Evolutionary conservation across 1,284 basidiomycete species (phyloP).

Genomic region (Ceratobasidium sp.): DNA sequence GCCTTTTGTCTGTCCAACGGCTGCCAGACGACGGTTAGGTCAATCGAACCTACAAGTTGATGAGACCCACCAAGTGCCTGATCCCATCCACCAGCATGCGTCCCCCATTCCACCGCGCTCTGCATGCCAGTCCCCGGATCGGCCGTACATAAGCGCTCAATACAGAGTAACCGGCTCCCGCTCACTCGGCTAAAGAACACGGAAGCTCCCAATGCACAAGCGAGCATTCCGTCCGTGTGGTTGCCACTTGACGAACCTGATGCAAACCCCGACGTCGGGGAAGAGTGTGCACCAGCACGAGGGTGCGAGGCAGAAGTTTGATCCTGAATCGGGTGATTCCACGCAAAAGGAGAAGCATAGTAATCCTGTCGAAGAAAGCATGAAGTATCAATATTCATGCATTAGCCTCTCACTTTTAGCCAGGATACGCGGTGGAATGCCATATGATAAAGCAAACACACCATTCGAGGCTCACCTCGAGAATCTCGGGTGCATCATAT

Average conservation of each 20-base stretch:
- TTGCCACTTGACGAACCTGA: not conserved
- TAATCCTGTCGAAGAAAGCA: conserved; percentile 27
- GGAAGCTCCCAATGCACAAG: conserved; percentile 29
- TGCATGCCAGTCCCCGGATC: conserved; percentile 17
- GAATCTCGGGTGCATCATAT: conserved; percentile 41
- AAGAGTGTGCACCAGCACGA: not conserved
- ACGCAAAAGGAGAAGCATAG: conserved; percentile 40
- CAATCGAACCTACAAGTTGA: not conserved
- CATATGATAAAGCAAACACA: conserved; percentile 16
- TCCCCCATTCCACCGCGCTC: conserved; percentile 42
- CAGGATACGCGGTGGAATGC: not conserved
- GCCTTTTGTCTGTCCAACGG: conserved; percentile 38
- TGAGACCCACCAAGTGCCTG: conserved; percentile 26
- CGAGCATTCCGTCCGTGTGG: conserved; percentile 25
- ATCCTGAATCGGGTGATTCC: conserved; percentile 24
- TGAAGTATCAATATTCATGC: not conserved
- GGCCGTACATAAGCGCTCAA: conserved; percentile 24
- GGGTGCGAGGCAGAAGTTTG: not conserved
- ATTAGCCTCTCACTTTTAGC: not conserved
- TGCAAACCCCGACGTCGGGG: not conserved
- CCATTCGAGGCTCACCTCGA: conserved; percentile 27
- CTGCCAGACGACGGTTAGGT: conserved; percentile 2
- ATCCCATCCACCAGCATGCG: conserved; percentile 28
- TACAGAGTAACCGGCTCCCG: conserved; percentile 31
- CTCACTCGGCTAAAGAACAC: conserved; percentile 43